Conservation (phyloP, 2,329 filamentous ascomycete species). For the Rhexocercosporidium sp. region DNA sequence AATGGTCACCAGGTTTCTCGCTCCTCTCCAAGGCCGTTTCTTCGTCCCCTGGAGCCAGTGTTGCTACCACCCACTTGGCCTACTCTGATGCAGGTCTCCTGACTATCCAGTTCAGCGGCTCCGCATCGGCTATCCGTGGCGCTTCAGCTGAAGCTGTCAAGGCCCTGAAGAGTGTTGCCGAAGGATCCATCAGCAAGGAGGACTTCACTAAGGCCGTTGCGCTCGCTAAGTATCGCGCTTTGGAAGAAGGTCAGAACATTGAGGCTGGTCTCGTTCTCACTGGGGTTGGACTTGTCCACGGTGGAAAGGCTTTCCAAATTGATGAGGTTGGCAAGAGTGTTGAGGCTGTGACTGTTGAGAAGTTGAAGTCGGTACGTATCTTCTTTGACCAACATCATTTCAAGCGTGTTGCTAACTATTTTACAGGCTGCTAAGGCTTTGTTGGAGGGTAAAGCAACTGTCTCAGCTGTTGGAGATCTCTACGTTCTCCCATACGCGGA, state of each 20-base stretch:
- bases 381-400: not conserved
- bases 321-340: conserved; percentile 79
- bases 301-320: conserved; percentile 83
- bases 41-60: conserved; percentile 66
- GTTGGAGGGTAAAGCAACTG: conserved; percentile 85
- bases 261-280: conserved; percentile 80
- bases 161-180: conserved; percentile 79
- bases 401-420: conserved; percentile 40
- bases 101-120: conserved; percentile 79
- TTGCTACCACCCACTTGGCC: conserved; percentile 76
- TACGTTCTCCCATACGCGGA: conserved; percentile 89
- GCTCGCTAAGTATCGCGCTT: conserved; percentile 88
- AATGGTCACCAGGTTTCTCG: conserved; percentile 94
- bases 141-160: conserved; percentile 80
- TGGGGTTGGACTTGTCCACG: conserved; percentile 82
- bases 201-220: conserved; percentile 91
- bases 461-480: conserved; percentile 90
- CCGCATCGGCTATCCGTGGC: conserved; percentile 72
- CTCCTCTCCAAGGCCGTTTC: conserved; percentile 81
- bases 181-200: conserved; percentile 78
- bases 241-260: conserved; percentile 81
- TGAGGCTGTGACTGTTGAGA: conserved; percentile 80
- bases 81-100: conserved; percentile 97
- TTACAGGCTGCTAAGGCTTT: conserved; percentile 83
- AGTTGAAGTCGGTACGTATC: conserved; percentile 80